phyloP scores from a whole-genome alignment of 495 filamentous ascomycete species.

The Aspergillus olivimuriae region DNA sequence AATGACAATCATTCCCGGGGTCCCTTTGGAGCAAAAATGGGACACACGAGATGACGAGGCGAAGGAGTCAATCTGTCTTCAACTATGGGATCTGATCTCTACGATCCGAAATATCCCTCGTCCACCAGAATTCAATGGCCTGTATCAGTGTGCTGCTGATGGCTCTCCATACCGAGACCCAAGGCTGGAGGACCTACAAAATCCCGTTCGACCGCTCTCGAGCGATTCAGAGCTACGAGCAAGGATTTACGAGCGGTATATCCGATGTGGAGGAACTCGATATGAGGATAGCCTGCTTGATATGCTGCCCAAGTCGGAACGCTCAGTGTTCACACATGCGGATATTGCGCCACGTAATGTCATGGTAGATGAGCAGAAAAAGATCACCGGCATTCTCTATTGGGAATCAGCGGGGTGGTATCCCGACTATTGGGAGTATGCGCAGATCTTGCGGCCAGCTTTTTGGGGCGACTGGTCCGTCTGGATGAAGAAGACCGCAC shows the following conservation, averaged over 20 bases:
- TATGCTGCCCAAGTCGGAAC: conserved; percentile 27
- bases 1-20: too few species aligned
- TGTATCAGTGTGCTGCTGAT: conserved; percentile 30
- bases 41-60: conserved; percentile 18
- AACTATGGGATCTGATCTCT: conserved; percentile 27
- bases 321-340: conserved; percentile 22
- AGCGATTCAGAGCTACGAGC: conserved; percentile 25
- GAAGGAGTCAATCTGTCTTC: conserved; percentile 27
- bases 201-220: conserved; percentile 19
- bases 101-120: conserved; percentile 22
- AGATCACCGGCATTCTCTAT: conserved; percentile 36
- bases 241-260: conserved; percentile 35
- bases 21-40: conserved; percentile 24
- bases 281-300: conserved; percentile 24
- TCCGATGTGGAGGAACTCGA: conserved; percentile 20
- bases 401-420: conserved; percentile 45
- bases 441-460: conserved; percentile 33
- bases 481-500: conserved; percentile 37
- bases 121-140: conserved; percentile 15
- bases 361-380: conserved; percentile 28
- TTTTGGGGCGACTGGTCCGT: conserved; percentile 25
- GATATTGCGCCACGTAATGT: conserved; percentile 30
- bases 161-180: conserved; percentile 25
- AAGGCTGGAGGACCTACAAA: conserved; percentile 24
- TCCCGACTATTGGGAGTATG: conserved; percentile 47